Evolutionary conservation across 1,284 basidiomycete species (phyloP), one percentile per base, ranked within the genome.

Genomic region (Trichosporon sp.): DNA sequence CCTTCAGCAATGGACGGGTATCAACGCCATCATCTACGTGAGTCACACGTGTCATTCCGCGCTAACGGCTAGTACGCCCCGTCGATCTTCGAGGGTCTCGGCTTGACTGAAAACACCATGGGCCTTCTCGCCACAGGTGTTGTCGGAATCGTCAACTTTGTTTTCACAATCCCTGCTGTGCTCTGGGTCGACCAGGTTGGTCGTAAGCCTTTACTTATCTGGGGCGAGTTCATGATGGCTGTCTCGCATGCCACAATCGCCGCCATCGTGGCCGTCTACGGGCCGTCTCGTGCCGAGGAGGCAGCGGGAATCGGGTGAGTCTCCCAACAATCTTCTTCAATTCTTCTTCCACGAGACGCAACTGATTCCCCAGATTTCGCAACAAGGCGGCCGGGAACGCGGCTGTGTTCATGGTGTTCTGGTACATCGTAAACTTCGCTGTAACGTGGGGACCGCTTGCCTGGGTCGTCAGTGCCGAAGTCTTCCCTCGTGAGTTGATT

Each of bases 71-170:
- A 35, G 65, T 46, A 65, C 56, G 56, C 54, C 26, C 48, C 64
- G 4, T 43, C 63, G 4, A 31, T 76, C 66, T 76, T 75, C 59
- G 16, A 66, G 48, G 68, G 71, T 19, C 68, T 78, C 26, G 77
- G 77, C 4, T 65, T 78, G 6, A 38, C 35, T 0, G 74, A 70
- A 0, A 90, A 87, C 76, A 87, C 90, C 0, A 87, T 85, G 46
- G 88, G 87, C 0, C 86, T 92, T 1, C 86, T 93, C 40, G 91
- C 92, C 1, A 93, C 92, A 10, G 92, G 92, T 66, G 89, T 93
- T 11, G 92, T 93, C 70, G 92, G 92, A 65, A 89, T 93, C 77
- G 90, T 88, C 76, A 84, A 83, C 76, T 81, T 83, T 63, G 75
- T 82, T 19, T 74, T 83, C 63, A 83, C 83, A 3, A 78, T 84